Evolutionary conservation across 176 grass and related monocot species (phyloP), one percentile per base, ranked within the genome.

Genomic region (Elymus sibiricus): DNA sequence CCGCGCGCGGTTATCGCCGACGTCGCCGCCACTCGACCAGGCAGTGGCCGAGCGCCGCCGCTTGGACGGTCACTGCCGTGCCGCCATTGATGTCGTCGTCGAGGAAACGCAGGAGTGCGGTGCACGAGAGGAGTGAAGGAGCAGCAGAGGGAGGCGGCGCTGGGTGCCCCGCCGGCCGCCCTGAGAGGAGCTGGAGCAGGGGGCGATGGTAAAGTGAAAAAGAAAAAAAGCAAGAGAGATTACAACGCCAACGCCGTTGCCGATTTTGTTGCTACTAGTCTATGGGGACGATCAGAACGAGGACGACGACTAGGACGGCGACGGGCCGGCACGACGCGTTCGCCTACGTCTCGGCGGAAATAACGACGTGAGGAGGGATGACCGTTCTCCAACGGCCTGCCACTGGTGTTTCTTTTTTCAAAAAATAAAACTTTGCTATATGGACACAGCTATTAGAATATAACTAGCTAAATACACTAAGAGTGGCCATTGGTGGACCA

Each of bases 291-390:
- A 47, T 47, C 44, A 47, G 46, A 12, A 74, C 24, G 70, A 72
- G 40, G 70, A 70, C 7, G 70, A 73, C 70, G 24, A 44, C 38
- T 24, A 26, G 22, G 38, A 55, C 74, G 74, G 16, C 46, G 46
- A 76, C 74, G 74, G 28, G 74, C 74, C 74, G 74, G 61, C 78
- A 80, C 78, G 61, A 66, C 78, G 78, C 46, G 74, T 49, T 76
- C 46, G 27, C 44, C 46, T 76, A 7, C 27, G 74, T 55, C 74
- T 76, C 46, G 46, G 74, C 74, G 74, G 74, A 55, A 76, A 28
- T 5, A 32, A 76, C 74, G 74, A 76, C 73, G 73, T 76, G 73
- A 53, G 73, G 73, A 76, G 16, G 73, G 73, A 34, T 28, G 74
- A 47, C 74, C 17, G 27, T 67, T 34, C 28, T 17, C 29, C 46